These are phyloP conservation scores for Mollisiaceae sp. DNA, from an alignment of 2,329 filamentous ascomycete species.

Conservation along the genomic window DNA sequence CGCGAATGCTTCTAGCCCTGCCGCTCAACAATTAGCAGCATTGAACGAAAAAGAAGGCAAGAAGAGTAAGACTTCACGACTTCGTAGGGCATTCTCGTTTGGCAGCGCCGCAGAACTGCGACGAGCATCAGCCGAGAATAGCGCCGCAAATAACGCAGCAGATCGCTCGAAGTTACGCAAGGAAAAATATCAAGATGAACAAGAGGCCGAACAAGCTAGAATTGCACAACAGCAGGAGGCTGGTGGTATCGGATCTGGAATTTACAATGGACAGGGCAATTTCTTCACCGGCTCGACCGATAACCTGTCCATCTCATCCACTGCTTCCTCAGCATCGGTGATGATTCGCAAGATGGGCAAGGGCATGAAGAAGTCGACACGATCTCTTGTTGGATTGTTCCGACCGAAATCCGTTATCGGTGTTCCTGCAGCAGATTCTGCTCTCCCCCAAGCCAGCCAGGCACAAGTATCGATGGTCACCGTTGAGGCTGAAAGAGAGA, in stretches of 20 bases:
- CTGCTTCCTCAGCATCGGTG: slow-evolving; percentile 85
- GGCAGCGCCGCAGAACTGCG: slow-evolving; percentile 91
- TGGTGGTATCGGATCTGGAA: slow-evolving; percentile 87
- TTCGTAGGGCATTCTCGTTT: slow-evolving; percentile 94
- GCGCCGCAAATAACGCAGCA: slow-evolving; percentile 44
- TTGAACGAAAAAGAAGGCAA: slow-evolving; percentile 80
- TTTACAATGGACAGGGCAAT: slow-evolving; percentile 85
- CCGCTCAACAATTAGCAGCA: slow-evolving; percentile 84
- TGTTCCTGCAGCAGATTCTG: slow-evolving; percentile 71
- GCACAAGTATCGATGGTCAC: slow-evolving; percentile 95
- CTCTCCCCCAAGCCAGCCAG: slow-evolving; percentile 69
- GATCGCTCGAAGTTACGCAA: slow-evolving; percentile 67
- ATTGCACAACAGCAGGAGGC: slow-evolving; percentile 94
- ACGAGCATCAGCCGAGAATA: slow-evolving; percentile 72
- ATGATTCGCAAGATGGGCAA: slow-evolving; percentile 99
- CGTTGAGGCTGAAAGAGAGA: slow-evolving; percentile 87
- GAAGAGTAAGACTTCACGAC: slow-evolving; percentile 83
- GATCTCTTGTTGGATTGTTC: slow-evolving; percentile 92
- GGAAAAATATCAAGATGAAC: slow-evolving; percentile 62
- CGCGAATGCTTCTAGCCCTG: slow-evolving; percentile 55
- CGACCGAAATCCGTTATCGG: slow-evolving; percentile 91
- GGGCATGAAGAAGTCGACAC: slow-evolving; percentile 92
- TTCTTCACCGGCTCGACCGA: slow-evolving; percentile 92
- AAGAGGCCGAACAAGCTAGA: slow-evolving; percentile 86
- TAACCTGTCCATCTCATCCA: slow-evolving; percentile 90